Base-by-base conservation (phyloP, 2,329 filamentous ascomycete genomes). In the Furcasterigmium sp. region DNA sequence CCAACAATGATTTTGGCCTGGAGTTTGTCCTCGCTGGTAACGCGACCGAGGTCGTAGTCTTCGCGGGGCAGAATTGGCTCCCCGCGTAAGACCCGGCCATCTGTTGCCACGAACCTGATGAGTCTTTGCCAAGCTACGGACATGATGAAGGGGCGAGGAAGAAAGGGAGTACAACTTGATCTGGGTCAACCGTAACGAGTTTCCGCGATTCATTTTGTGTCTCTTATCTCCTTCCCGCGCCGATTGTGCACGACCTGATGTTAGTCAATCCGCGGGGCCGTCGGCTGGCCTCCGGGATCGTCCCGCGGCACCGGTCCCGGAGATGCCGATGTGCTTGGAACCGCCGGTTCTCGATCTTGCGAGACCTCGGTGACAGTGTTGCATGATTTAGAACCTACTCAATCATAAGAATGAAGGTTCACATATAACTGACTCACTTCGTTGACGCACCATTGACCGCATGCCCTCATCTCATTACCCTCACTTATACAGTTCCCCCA, bases 91-190 rank as follows among this genome's bases (percentile, higher is more conserved):
- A 65, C 59, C 5, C 68, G 65, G 15, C 73, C 74, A 40, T 80
- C 74, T 1, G 64, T 67, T 11, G 73, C 67, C 14, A 69, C 61
- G 53, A 80, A 80, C 25, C 76, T 73, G 43, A 80, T 77, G 1
- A 79, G 61, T 42, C 75, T 62, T 44, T 71, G 61, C 76, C 76
- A 80, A 39, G 55, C 46, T 18, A 62, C 51, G 5, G 44, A 44
- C 61, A 67, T 65, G n/a, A 30, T 49, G 36, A 10, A 18, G n/a
- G n/a, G n/a, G n/a, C n/a, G n/a, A n/a, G n/a, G n/a, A n/a, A n/a
- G n/a, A n/a, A n/a, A n/a, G n/a, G n/a, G n/a, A n/a, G n/a, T n/a
- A n/a, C n/a, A n/a, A n/a, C n/a, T n/a, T n/a, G n/a, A n/a, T n/a
- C n/a, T n/a, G n/a, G n/a, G n/a, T n/a, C n/a, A n/a, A n/a, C n/a